Base-by-base conservation (phyloP, 352 stramenopile species). In the Phytophthora lateralis region DNA sequence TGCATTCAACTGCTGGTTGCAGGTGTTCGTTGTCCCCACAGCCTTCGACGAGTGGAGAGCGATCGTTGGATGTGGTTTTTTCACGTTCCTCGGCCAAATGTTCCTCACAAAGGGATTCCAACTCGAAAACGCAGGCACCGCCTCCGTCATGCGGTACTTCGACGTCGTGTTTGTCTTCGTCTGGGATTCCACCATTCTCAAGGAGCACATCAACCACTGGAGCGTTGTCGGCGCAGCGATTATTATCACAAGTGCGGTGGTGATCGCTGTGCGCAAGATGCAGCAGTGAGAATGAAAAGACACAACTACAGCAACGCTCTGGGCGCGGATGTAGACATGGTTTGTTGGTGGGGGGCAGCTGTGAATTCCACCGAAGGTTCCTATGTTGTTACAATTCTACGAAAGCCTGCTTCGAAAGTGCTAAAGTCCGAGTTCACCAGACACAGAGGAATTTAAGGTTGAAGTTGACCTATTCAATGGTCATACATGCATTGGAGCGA, bases 71-170 rank as follows among this genome's bases (percentile, higher is more conserved):
- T 73, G 56, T 3, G 78, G 78, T 15, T 6, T 42, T 10, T 55
- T 43, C 30, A 67, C 57, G 1, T 89, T 84, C 50, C 10, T 82
- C 5, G 75, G 75, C 1, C 76, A 89, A 46, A 34, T 80, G 20
- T 68, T 66, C 20, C 72, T 89, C 42, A 87, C 79, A 9, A 73
- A 75, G 15, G 79, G 79, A n/a, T 81, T 89, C 48, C 76, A 89
- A 51, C 62, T 32, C 27, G 27, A 32, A 32, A 32, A 32, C 27
- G 27, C 27, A 11, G 27, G 27, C 27, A 32, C 27, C 27, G 27
- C 27, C 27, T 32, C 27, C 27, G 27, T 32, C 27, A 32, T 32
- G 27, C 27, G 27, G 0, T 32, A 32, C 7, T 32, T 32, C 8
- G 27, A 32, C 27, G 27, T 32, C 27, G 27, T 32, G 27, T 32